Evolutionary conservation across 1,284 basidiomycete genomes (phyloP).

Genomic region (Lentinula novae-zelandiae): DNA sequence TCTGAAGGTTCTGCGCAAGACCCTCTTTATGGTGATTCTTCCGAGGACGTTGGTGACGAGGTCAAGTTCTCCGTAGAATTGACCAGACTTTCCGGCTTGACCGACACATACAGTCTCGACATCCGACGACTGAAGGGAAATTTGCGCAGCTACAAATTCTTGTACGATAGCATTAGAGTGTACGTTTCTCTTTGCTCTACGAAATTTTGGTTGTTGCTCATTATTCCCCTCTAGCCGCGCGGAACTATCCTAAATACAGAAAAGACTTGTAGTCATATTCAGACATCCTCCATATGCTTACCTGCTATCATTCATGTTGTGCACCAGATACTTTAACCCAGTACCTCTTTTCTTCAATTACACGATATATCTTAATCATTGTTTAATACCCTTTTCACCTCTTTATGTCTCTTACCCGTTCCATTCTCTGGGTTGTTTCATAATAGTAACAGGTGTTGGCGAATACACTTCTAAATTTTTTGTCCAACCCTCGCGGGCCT

Average conservation of each 20-base stretch:
- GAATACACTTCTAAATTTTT: not conserved
- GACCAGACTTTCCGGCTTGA: slow-evolving; percentile 82
- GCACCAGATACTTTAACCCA: not conserved
- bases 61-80: slow-evolving; percentile 91
- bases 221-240: not conserved
- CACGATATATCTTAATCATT: not conserved
- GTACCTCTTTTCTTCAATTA: not conserved
- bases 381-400: not conserved
- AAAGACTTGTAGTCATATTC: not conserved
- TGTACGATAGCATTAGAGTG: slow-evolving; percentile 88
- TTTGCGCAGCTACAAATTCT: slow-evolving; percentile 89
- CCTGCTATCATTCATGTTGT: not conserved
- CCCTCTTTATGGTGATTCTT: slow-evolving; percentile 73
- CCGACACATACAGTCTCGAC: slow-evolving; percentile 85
- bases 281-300: not conserved
- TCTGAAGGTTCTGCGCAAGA: slow-evolving; percentile 31
- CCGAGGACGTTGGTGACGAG: slow-evolving; percentile 86
- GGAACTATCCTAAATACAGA: not conserved
- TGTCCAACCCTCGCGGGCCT: not conserved
- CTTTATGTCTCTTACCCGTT: not conserved
- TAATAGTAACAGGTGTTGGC: not conserved
- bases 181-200: slow-evolving; percentile 39
- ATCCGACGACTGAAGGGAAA: slow-evolving; percentile 91
- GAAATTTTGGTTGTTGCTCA: not conserved
- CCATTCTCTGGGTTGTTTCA: not conserved